Conservation (phyloP, 768 basidiomycete species). For the Erythrobasidium yunnanense region DNA sequence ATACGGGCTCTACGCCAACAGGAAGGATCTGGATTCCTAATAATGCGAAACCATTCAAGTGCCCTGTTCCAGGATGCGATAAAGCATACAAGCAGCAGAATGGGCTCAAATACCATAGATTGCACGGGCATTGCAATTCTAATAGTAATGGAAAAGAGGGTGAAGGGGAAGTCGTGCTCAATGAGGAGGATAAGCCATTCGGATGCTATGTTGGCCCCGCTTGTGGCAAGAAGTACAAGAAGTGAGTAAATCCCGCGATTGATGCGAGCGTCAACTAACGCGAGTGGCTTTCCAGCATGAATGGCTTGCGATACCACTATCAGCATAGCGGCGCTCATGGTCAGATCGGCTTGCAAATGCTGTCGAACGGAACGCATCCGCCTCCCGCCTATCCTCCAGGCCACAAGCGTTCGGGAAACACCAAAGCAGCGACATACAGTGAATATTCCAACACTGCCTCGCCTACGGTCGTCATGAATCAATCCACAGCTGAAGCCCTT, state of each 20-base stretch:
- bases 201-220: slow-evolving; percentile 44
- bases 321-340: slow-evolving; percentile 95
- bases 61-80: slow-evolving; percentile 40
- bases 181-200: slow-evolving; percentile 29
- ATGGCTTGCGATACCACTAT: slow-evolving; percentile 89
- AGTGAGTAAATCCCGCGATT: slow-evolving; percentile 41
- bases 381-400: slow-evolving; percentile 23
- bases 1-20: slow-evolving; percentile 23
- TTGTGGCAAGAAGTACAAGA: slow-evolving; percentile 72
- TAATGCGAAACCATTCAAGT: slow-evolving; percentile 63
- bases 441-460: slow-evolving; percentile 11
- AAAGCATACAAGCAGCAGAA: slow-evolving; percentile 42
- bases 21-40: slow-evolving; percentile 33
- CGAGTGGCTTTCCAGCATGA: slow-evolving; percentile 52
- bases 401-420: slow-evolving; percentile 5
- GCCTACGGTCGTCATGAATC: slow-evolving; percentile 25
- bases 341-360: slow-evolving; percentile 52
- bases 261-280: background rate
- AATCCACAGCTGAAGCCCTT: slow-evolving; percentile 15
- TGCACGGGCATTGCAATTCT: slow-evolving; percentile 38
- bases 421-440: background rate
- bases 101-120: slow-evolving; percentile 40
- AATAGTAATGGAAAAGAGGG: slow-evolving; percentile 28
- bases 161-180: slow-evolving; percentile 48
- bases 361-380: slow-evolving; percentile 26